These are phyloP conservation scores for Aspergillus spinulosporus DNA, from an alignment of 2,329 filamentous ascomycete species.

Conservation along the genomic window DNA sequence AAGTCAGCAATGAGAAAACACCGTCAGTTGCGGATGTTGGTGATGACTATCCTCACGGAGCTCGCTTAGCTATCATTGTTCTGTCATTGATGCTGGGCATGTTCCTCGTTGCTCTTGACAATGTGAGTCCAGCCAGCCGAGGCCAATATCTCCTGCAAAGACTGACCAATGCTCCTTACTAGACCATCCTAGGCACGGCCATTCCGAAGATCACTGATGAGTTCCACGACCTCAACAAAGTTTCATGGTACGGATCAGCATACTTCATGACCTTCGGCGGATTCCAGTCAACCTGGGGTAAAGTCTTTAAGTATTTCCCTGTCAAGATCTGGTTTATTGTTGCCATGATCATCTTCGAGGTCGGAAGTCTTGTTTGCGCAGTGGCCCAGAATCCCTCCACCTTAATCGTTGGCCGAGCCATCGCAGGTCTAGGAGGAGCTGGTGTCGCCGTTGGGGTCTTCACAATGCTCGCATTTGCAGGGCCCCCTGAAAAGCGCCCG, in stretches of 20 bases:
- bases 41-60: neutral
- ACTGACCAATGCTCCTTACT: neutral
- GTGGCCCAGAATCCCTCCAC: neutral
- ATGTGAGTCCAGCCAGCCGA: neutral
- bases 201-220: conserved; percentile 43
- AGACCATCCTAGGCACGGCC: conserved; percentile 29
- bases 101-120: conserved; percentile 3
- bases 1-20: too few species aligned
- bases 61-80: neutral
- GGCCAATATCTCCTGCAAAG: neutral
- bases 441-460: neutral
- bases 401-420: neutral
- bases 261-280: conserved; percentile 48
- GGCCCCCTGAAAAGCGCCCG: neutral
- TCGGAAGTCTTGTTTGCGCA: neutral
- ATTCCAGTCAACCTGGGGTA: conserved; percentile 44
- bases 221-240: conserved; percentile 43
- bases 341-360: neutral
- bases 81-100: conserved; percentile 4
- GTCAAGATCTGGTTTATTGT: neutral
- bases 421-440: neutral
- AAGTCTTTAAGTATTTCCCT: neutral
- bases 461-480: neutral
- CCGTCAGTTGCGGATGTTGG: neutral
- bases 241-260: conserved; percentile 42